Evolutionary conservation across 2,329 filamentous ascomycete genomes (phyloP).

Genomic region (Lecanicillium sp.): DNA sequence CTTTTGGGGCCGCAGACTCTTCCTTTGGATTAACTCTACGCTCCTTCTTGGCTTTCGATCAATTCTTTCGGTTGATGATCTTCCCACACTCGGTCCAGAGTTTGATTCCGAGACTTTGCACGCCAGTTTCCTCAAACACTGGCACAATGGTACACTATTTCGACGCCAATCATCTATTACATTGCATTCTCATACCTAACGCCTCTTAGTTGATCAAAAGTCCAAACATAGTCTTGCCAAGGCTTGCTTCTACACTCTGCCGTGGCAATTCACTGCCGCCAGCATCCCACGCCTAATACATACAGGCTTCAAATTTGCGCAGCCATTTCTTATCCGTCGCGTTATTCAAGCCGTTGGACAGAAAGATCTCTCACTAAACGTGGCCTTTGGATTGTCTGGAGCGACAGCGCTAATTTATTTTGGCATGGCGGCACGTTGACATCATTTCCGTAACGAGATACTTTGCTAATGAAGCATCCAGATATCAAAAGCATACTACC

Average conservation of each 20-base stretch:
- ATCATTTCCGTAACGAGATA: neutral
- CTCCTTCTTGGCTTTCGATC: neutral
- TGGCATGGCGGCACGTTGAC: constrained; percentile 29
- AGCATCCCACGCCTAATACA: constrained; percentile 25
- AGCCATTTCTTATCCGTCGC: constrained; percentile 32
- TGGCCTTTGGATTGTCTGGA: constrained; percentile 30
- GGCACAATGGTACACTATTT: no score
- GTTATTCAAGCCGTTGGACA: constrained; percentile 24
- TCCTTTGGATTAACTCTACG: constrained; percentile 5
- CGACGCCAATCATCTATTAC: no score
- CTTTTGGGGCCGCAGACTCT: neutral
- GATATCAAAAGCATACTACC: neutral
- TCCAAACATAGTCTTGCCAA: constrained; percentile 10
- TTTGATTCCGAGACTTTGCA: neutral
- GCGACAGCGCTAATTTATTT: constrained; percentile 34
- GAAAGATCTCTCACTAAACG: constrained; percentile 16
- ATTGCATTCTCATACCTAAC: no score
- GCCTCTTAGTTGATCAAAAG: neutral
- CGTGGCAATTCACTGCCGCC: constrained; percentile 14
- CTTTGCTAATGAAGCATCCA: neutral
- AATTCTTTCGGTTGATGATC: neutral
- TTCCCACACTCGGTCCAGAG: neutral
- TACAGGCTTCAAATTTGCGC: constrained; percentile 30
- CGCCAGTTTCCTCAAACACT: neutral
- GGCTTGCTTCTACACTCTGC: constrained; percentile 12